phyloP scores from a whole-genome alignment of 805 yeast species.

The Myxozyma nipponensis region DNA sequence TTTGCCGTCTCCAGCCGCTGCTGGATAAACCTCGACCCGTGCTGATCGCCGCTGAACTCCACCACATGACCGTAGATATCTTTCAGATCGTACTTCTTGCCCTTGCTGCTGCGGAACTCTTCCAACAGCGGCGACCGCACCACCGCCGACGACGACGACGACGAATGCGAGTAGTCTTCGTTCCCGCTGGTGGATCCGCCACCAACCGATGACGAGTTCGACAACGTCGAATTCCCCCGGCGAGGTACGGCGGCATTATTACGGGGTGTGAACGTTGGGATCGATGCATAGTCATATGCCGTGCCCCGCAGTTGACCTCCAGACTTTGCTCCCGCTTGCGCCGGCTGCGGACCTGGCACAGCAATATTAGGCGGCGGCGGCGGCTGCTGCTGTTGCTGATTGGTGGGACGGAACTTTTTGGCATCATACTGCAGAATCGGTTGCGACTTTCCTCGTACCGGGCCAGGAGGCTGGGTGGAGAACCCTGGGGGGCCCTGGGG shows the following conservation, averaged over 20 bases:
- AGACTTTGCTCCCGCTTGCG: neutral
- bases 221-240: conserved; percentile 1
- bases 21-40: conserved; percentile 95
- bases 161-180: conserved; percentile 21
- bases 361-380: conserved; percentile 4
- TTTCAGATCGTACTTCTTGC: conserved; percentile 58
- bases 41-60: conserved; percentile 93
- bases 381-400: conserved; percentile 3
- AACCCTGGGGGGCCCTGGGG: neutral
- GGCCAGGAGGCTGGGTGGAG: neutral
- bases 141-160: no score
- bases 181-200: conserved; percentile 1
- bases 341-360: neutral
- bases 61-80: conserved; percentile 83
- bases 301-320: conserved; percentile 5
- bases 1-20: conserved; percentile 67
- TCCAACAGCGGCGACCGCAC: conserved; percentile 59
- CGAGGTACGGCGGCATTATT: neutral
- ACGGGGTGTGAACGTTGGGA: neutral
- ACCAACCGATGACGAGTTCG: no score
- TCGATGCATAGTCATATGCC: conserved; percentile 6
- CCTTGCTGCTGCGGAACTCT: conserved; percentile 68
- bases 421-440: conserved; percentile 1
- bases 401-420: conserved; percentile 11
- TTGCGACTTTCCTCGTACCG: conserved; percentile 1